Evolutionary conservation across 306 rosid species (phyloP), one percentile per base, ranked within the genome.

Genomic region (Bauhinia variegata): DNA sequence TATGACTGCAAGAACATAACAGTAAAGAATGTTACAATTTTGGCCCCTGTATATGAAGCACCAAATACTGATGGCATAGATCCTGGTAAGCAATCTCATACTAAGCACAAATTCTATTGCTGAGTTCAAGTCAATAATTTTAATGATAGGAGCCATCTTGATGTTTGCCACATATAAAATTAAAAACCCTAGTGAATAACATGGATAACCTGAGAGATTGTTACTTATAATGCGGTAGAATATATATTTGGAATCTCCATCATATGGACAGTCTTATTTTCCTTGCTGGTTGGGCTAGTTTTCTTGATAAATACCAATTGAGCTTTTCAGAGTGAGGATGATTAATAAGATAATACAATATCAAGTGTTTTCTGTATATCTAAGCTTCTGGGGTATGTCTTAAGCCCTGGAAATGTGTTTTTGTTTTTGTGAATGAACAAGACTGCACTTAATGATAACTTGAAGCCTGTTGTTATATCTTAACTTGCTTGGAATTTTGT

Each of bases 21-120:
- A 8, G 72, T 93, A 58, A 87, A 71, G 73, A 68, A 81, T 63
- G 89, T 93, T 50, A 90, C 99, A 12, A 93, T 93, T 68, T 79
- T 93, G 87, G 92, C 99, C 82, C 99, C 97, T 19, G 66, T 90
- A 46, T 57, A 71, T 36, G 84, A 80, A 63, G 99, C 99, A 74
- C 99, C 99, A 64, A 93, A 93, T 67, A 93, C 99, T 47, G 99
- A 93, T 74, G 99, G 99, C 77, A 93, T 93, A 70, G 99, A 93
- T 88, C 99, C 99, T 9, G 99, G 99, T 77, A 83, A 83, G 83
- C 76, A n/a, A 36, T 65, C 33, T 68, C 61, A 53, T 78, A 31
- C 57, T 46, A 36, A 46, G 19, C 13, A 44, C 58, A 8, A 37
- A 68, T 31, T 39, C 38, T 62, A 7, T 58, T 54, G 71, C 49